A percentile compares a stretch with the other conserved stretches of the same genome.
phyloP scores from a whole-genome alignment of 1,139 yeast genomes.

The Sugiyamaella japonica region DNA sequence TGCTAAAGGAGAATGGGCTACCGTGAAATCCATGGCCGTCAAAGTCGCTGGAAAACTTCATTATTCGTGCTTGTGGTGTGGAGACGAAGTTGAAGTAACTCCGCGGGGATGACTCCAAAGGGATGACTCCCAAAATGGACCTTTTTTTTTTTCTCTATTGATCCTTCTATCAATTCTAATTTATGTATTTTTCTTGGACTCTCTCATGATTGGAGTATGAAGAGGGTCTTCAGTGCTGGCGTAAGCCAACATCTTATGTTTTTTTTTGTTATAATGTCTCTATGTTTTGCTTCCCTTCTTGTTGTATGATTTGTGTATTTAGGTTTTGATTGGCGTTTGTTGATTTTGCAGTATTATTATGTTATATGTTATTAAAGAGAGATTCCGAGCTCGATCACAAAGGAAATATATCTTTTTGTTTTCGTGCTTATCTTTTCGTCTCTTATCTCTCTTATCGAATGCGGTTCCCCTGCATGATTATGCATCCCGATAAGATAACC shows the following conservation, averaged over 20 bases:
- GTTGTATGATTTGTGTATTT: constrained; percentile 1
- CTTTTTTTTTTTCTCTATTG: not conserved
- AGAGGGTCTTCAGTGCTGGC: not conserved
- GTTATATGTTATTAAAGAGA: not conserved
- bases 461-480: constrained; percentile 2
- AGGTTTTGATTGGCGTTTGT: constrained; percentile 12
- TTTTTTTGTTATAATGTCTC: constrained; percentile 7
- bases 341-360: constrained; percentile 1
- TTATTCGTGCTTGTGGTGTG: constrained; percentile 71
- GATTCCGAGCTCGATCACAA: not conserved
- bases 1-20: constrained; percentile 92
- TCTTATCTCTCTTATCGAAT: not conserved
- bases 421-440: not conserved
- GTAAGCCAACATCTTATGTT: not conserved
- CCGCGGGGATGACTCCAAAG: constrained; percentile 23
- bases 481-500: constrained; percentile 5
- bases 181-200: constrained; percentile 4
- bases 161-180: not conserved
- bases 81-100: constrained; percentile 54
- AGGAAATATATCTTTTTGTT: no score
- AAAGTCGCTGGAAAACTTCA: constrained; percentile 44
- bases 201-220: no score
- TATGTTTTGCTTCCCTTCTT: constrained; percentile 1
- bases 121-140: no score
- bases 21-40: constrained; percentile 72